phyloP scores from a whole-genome alignment of 2,329 filamentous ascomycete species.

The Parastagonospora avenae region DNA sequence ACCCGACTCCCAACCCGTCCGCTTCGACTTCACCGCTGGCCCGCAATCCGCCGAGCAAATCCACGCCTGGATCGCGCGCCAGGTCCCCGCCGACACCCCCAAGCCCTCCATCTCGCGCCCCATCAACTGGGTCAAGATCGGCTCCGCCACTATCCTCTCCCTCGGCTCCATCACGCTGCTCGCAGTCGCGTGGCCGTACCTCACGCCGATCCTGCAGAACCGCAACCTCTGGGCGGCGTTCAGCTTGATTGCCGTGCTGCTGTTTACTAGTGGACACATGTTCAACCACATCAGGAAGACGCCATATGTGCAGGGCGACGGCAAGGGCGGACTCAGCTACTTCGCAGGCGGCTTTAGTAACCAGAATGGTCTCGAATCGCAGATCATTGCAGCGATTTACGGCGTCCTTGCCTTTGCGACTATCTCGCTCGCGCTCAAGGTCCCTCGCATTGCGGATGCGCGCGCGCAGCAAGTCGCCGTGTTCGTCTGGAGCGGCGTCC shows the following conservation, averaged over 20 bases:
- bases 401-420: conserved; percentile 85
- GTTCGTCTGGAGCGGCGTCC: conserved; percentile 74
- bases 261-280: conserved; percentile 98
- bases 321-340: conserved; percentile 83
- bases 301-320: conserved; percentile 86
- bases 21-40: conserved; percentile 84
- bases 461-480: conserved; percentile 81
- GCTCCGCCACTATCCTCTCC: conserved; percentile 68
- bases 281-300: conserved; percentile 98
- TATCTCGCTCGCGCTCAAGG: conserved; percentile 89
- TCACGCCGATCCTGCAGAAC: conserved; percentile 82
- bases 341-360: conserved; percentile 92
- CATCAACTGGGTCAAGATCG: conserved; percentile 82
- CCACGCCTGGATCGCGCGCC: conserved; percentile 76
- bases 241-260: conserved; percentile 83
- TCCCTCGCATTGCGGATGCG: conserved; percentile 81
- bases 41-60: conserved; percentile 76
- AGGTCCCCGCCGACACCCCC: conserved; percentile 70
- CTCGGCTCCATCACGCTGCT: conserved; percentile 72
- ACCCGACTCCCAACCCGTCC: conserved; percentile 68
- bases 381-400: conserved; percentile 88
- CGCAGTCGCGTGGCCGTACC: conserved; percentile 75
- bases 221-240: conserved; percentile 92
- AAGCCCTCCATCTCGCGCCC: conserved; percentile 81
- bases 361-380: conserved; percentile 92